Base-by-base conservation (phyloP, 805 yeast species). In the Saturnispora zaruensis region DNA sequence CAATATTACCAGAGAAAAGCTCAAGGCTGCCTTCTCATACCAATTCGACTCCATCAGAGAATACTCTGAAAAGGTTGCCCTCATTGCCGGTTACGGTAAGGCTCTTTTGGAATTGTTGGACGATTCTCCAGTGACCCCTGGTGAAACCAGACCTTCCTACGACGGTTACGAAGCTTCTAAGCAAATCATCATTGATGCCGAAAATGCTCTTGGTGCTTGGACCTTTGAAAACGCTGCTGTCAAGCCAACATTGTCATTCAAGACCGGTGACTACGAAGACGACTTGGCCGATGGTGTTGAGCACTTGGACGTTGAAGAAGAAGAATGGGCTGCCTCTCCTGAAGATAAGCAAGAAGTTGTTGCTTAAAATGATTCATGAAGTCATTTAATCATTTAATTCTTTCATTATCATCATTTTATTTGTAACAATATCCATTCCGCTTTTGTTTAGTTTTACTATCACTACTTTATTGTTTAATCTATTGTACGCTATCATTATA, bases 51-150 rank as follows among this genome's bases (percentile, higher is more conserved):
- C 95, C 40, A 74, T 84, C 57, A 81, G 89, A 70, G 95, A 87
- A 70, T 83, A 81, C 64, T 82, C 95, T 55, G 95, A 87, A 72
- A 87, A 86, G 70, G 76, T 82, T 58, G 91, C 93, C 50, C 74
- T 87, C 61, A 83, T 87, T 68, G 91, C 95, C 48, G 91, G 93
- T 54, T 85, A 87, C 73, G 95, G 95, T 71, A 85, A 85, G 72
- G 93, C 91, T 30, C 69, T 87, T 52, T 74, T 87, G 64, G 91
- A 85, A 71, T 76, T 87, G 64, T 75, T 87, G 64, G 95, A 86
- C 63, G 93, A 85, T 63, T 72, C 87, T 55, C 86, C 93, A 54
- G 91, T 86, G 47, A 84, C 91, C 52, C 95, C 95, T 52, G 95
- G 95, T 75, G 95, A 86, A 73, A 84, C 91, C 45, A 83, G 93